These are phyloP conservation scores for Penicillium freii DNA, from an alignment of 2,329 filamentous ascomycete genomes.

Conservation along the genomic window DNA sequence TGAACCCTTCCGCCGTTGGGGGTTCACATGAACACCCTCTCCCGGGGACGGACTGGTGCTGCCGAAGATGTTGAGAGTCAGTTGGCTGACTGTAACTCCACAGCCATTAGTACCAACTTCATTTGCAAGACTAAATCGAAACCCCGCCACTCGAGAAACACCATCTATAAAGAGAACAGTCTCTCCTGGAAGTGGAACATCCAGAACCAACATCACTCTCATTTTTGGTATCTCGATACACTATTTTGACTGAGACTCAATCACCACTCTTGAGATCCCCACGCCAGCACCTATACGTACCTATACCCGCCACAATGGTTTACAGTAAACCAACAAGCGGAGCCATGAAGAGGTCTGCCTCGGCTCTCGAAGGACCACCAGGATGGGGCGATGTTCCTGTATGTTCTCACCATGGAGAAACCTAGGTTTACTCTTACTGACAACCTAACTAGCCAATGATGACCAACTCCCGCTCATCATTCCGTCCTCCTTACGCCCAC, in stretches of 20 bases:
- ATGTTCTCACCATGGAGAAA: conserved; percentile 2
- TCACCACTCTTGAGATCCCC: not conserved
- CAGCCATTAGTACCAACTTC: not conserved
- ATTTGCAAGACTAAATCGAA: not conserved
- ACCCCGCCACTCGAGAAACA: conserved; percentile 1
- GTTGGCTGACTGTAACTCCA: conserved; percentile 8
- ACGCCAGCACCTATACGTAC: not conserved
- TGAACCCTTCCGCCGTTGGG: conserved; percentile 7
- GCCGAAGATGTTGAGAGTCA: not conserved
- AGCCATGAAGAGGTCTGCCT: conserved; percentile 33
- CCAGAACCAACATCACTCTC: not conserved
- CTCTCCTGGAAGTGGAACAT: not conserved
- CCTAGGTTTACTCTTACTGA: conserved; percentile 1
- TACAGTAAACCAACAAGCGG: conserved; percentile 27
- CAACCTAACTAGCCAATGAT: conserved; percentile 28
- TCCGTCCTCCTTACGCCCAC: conserved; percentile 33
- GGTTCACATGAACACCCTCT: not conserved
- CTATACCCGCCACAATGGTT: conserved; percentile 27
- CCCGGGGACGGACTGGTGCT: conserved; percentile 3
- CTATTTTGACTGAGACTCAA: not conserved
- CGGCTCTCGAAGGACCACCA: conserved; percentile 27
- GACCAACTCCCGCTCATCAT: conserved; percentile 22
- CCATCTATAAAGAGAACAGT: conserved; percentile 11
- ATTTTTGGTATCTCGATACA: not conserved
- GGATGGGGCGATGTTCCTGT: conserved; percentile 35